phyloP scores from a whole-genome alignment of 768 basidiomycete species.

The Sporobolomyces pararoseus region DNA sequence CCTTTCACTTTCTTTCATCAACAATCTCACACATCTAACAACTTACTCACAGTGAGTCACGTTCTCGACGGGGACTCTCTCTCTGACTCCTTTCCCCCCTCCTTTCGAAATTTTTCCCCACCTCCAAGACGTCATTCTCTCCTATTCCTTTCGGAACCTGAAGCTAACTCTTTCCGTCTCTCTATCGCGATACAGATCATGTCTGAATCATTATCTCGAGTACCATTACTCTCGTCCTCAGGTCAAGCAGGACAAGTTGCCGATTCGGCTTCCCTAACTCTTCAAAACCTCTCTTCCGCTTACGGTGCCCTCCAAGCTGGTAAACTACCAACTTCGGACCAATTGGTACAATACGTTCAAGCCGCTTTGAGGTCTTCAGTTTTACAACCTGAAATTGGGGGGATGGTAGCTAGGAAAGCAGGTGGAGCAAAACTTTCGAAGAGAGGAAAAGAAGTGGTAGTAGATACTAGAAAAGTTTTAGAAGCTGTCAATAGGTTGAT shows the following conservation, averaged over 20 bases:
- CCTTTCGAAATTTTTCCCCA: background rate
- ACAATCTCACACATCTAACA: too few species aligned
- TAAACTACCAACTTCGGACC: slow-evolving; percentile 49
- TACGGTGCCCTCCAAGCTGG: slow-evolving; percentile 49
- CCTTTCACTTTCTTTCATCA: background rate
- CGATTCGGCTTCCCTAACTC: slow-evolving; percentile 22
- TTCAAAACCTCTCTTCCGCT: slow-evolving; percentile 44
- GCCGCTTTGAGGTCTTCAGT: slow-evolving; percentile 43
- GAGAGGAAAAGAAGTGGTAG: slow-evolving; percentile 49
- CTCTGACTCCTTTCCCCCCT: background rate
- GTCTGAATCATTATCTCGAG: slow-evolving; percentile 17
- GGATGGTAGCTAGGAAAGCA: slow-evolving; percentile 47
- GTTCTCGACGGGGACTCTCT: background rate
- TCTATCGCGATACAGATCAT: background rate
- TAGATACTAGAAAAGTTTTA: slow-evolving; percentile 48
- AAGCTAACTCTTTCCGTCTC: background rate
- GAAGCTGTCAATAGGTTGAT: slow-evolving; percentile 47
- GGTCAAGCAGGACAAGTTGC: background rate
- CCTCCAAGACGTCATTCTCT: too few species aligned
- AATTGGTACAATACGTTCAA: slow-evolving; percentile 44
- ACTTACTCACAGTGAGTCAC: background rate
- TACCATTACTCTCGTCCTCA: slow-evolving; percentile 12
- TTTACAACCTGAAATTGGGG: slow-evolving; percentile 47
- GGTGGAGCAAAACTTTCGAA: slow-evolving; percentile 40
- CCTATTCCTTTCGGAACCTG: too few species aligned